phyloP scores from a whole-genome alignment of 768 basidiomycete species.

The Coprinellus micaceus region DNA sequence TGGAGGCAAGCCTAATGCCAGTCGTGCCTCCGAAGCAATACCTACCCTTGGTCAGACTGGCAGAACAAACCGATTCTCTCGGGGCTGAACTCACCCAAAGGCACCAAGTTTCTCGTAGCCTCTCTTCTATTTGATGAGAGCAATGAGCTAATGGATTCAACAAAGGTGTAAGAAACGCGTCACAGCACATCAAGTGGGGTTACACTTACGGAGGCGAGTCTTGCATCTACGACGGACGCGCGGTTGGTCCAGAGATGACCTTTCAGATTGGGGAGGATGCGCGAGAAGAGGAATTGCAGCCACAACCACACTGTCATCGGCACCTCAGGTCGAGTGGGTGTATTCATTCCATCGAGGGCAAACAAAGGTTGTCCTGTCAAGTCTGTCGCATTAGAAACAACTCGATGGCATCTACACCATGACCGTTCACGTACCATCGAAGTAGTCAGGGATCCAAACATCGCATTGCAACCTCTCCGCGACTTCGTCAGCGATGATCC shows the following conservation, averaged over 20 bases:
- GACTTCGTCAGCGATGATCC: constrained; percentile 54
- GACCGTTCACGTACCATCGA: constrained; percentile 39
- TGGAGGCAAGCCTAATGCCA: constrained; percentile 34
- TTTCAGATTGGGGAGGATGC: constrained; percentile 27
- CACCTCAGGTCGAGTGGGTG: constrained; percentile 32
- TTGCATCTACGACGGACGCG: constrained; percentile 28
- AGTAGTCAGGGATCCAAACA: constrained; percentile 63
- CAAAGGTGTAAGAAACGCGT: not conserved
- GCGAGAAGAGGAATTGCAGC: constrained; percentile 24
- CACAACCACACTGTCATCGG: constrained; percentile 27
- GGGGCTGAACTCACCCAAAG: constrained; percentile 28
- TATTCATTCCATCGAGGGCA: not conserved
- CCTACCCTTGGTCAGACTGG: constrained; percentile 18
- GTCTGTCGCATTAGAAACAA: not conserved
- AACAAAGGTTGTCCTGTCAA: constrained; percentile 1
- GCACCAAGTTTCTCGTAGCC: constrained; percentile 38
- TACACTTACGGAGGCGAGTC: constrained; percentile 18
- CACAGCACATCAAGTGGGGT: not conserved
- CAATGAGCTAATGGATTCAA: constrained; percentile 27
- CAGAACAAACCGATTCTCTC: not conserved
- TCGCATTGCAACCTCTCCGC: constrained; percentile 49
- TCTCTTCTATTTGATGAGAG: constrained; percentile 30
- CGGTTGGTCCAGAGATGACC: constrained; percentile 26
- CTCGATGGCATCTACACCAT: not conserved
- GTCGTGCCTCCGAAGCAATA: constrained; percentile 43